Evolutionary conservation across 768 basidiomycete genomes (phyloP).

Genomic region (Leccinum boreale): DNA sequence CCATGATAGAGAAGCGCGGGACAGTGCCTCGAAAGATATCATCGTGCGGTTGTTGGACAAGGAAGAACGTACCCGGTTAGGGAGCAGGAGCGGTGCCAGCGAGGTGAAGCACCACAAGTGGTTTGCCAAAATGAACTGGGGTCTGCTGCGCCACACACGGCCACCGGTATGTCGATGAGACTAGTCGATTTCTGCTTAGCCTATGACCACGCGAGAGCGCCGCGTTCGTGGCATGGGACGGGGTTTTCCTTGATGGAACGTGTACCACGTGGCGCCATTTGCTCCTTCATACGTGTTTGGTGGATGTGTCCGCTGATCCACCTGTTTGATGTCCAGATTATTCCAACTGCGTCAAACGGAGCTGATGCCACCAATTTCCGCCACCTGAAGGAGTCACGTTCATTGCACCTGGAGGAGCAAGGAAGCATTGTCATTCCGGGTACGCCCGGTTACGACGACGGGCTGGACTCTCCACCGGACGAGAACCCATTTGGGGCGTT

Average conservation of each 20-base stretch:
- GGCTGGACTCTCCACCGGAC: slow-evolving; percentile 42
- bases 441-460: slow-evolving; percentile 42
- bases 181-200: neutral
- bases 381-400: slow-evolving; percentile 83
- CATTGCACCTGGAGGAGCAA: slow-evolving; percentile 83
- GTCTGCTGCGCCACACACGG: slow-evolving; percentile 83
- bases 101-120: slow-evolving; percentile 99
- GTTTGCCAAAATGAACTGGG: slow-evolving; percentile 97
- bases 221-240: neutral
- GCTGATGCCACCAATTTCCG: slow-evolving; percentile 89
- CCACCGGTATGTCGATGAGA: slow-evolving; percentile 70
- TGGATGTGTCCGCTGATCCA: slow-evolving; percentile 27
- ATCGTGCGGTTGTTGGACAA: slow-evolving; percentile 88
- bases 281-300: slow-evolving; percentile 6
- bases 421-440: slow-evolving; percentile 34
- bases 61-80: slow-evolving; percentile 82
- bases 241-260: neutral
- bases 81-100: slow-evolving; percentile 91
- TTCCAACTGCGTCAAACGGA: slow-evolving; percentile 71
- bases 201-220: neutral
- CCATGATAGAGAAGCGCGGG: slow-evolving; percentile 9
- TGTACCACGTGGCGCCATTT: slow-evolving; percentile 12
- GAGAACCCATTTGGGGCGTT: slow-evolving; percentile 83
- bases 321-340: slow-evolving; percentile 53
- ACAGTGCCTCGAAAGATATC: slow-evolving; percentile 84